Percentiles rank a stretch among this genome's conserved stretches.
Evolutionary conservation across 371 early-diverging fungal genomes (phyloP).

Genomic region (Rhizopus sp.): DNA sequence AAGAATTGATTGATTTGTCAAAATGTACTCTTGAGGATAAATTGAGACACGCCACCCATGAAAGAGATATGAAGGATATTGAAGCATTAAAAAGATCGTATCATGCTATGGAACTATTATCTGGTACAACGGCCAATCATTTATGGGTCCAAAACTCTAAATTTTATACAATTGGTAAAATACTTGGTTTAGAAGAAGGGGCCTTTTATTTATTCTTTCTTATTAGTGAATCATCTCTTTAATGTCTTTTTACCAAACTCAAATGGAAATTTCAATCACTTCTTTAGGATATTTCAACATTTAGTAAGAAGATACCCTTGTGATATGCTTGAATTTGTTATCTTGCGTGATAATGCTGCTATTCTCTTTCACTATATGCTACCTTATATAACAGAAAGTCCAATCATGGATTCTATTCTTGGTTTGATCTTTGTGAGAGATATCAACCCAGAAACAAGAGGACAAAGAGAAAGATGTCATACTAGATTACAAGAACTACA

Average conservation of each 20-base stretch:
- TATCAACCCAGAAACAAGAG: conserved; percentile 31
- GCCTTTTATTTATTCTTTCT: background rate
- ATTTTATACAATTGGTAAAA: conserved; percentile 40
- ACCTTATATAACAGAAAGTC: conserved; percentile 33
- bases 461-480: conserved; percentile 29
- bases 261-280: conserved; percentile 46
- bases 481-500: conserved; percentile 25
- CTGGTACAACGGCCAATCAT: conserved; percentile 45
- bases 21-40: conserved; percentile 20
- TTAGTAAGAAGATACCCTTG: conserved; percentile 40
- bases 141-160: conserved; percentile 40
- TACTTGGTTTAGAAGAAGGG: background rate
- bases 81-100: conserved; percentile 46
- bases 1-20: conserved; percentile 7
- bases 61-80: conserved; percentile 33
- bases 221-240: conserved; percentile 30
- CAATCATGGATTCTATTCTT: conserved; percentile 33
- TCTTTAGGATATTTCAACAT: conserved; percentile 43
- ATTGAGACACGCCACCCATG: conserved; percentile 18
- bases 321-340: conserved; percentile 38
- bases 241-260: conserved; percentile 39
- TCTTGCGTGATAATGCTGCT: conserved; percentile 29
- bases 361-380: conserved; percentile 38
- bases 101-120: conserved; percentile 53
- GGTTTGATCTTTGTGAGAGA: conserved; percentile 38